These are phyloP conservation scores for Fusarium camptoceras DNA, from an alignment of 2,329 filamentous ascomycete species.

Conservation along the genomic window DNA sequence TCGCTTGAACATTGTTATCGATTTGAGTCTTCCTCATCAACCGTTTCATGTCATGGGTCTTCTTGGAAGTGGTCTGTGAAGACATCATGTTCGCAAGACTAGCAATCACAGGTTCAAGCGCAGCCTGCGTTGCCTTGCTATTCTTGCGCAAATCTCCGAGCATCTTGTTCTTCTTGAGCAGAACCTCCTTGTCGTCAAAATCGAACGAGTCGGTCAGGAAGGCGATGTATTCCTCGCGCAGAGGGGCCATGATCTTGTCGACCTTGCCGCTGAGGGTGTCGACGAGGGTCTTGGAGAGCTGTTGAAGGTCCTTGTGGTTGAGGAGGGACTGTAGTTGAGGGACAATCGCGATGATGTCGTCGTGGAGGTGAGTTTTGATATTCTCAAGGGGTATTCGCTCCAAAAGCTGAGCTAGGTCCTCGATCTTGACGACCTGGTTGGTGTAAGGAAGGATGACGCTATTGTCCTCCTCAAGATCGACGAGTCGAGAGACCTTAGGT, in stretches of 20 bases:
- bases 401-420: neutral
- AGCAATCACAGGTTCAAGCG: constrained; percentile 2
- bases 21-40: constrained; percentile 16
- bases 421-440: neutral
- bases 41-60: constrained; percentile 22
- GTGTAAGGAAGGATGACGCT: constrained; percentile 7
- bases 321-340: constrained; percentile 16
- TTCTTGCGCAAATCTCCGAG: neutral
- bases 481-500: neutral
- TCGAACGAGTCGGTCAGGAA: neutral
- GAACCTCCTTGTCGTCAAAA: neutral
- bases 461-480: constrained; percentile 4
- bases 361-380: constrained; percentile 1
- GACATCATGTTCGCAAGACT: constrained; percentile 21
- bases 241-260: neutral
- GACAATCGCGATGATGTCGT: constrained; percentile 10
- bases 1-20: constrained; percentile 19
- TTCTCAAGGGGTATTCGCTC: neutral
- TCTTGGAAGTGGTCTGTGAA: constrained; percentile 24
- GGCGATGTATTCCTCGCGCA: neutral
- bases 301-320: constrained; percentile 2
- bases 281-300: constrained; percentile 2
- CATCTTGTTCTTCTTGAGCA: constrained; percentile 16
- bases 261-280: constrained; percentile 15
- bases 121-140: neutral